Evolutionary conservation across 2,329 filamentous ascomycete species (phyloP).

Genomic region (Paecilomyces dactylethromorphus): DNA sequence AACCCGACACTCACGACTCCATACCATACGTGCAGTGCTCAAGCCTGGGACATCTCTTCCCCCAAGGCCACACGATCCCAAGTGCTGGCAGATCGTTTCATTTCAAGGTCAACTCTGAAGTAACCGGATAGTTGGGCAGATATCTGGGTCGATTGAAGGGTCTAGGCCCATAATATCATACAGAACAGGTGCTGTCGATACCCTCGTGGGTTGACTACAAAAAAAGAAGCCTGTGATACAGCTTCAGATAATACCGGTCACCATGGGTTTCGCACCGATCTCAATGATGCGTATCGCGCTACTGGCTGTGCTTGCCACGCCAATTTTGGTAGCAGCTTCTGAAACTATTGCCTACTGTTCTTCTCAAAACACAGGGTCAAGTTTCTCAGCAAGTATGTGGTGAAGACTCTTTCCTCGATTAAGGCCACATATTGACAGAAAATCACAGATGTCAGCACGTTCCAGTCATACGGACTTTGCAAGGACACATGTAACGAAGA

Average conservation of each 20-base stretch:
- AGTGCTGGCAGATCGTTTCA: neutral
- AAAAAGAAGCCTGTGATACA: neutral
- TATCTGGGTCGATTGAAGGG: neutral
- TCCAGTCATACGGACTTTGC: slow-evolving; percentile 42
- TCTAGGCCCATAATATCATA: neutral
- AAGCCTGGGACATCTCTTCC: neutral
- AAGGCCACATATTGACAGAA: slow-evolving; percentile 7
- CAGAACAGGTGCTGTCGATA: neutral
- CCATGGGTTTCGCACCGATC: neutral
- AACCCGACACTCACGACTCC: neutral
- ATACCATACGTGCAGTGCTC: neutral
- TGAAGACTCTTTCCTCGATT: neutral
- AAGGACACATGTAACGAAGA: slow-evolving; percentile 27
- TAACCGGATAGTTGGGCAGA: neutral
- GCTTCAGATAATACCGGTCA: neutral
- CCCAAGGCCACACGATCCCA: neutral
- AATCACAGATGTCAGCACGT: slow-evolving; percentile 28
- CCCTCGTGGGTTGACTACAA: neutral
- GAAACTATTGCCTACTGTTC: slow-evolving; percentile 35
- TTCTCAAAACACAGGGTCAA: slow-evolving; percentile 37
- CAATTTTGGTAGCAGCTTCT: neutral
- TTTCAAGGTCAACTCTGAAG: neutral
- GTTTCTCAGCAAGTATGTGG: slow-evolving; percentile 29
- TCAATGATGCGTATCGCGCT: neutral
- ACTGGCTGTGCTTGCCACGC: neutral